These are phyloP conservation scores for Iberis amara DNA, from an alignment of 441 rosid genomes.

Conservation along the genomic window DNA sequence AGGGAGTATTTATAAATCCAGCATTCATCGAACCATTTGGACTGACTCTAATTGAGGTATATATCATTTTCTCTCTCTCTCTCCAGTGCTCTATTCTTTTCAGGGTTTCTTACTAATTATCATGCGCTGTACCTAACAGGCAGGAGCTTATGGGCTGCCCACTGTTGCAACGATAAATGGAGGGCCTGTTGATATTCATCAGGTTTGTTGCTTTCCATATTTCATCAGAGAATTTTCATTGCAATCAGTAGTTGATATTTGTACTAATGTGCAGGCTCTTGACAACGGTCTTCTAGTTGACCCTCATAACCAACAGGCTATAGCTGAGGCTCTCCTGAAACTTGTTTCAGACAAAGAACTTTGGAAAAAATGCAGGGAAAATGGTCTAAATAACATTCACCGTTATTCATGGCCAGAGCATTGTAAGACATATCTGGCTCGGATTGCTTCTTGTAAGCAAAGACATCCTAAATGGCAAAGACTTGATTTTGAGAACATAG, in stretches of 20 bases:
- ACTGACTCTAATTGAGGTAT: constrained; percentile 81
- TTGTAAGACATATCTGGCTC: constrained; percentile 67
- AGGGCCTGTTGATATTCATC: constrained; percentile 86
- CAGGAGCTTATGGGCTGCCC: constrained; percentile 90
- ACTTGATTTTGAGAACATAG: constrained; percentile 43
- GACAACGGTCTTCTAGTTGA: constrained; percentile 88
- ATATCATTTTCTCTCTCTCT: constrained; percentile 8
- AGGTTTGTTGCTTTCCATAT: constrained; percentile 36
- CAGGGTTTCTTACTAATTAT: neutral
- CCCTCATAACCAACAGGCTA: constrained; percentile 82
- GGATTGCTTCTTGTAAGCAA: constrained; percentile 70
- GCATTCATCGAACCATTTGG: constrained; percentile 95
- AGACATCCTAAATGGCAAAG: constrained; percentile 86
- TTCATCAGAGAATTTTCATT: neutral
- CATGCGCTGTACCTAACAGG: constrained; percentile 40
- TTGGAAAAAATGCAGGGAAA: constrained; percentile 81
- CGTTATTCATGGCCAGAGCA: constrained; percentile 90
- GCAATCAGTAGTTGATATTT: constrained; percentile 2
- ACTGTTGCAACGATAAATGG: constrained; percentile 91
- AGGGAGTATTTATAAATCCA: constrained; percentile 95
- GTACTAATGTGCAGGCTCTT: constrained; percentile 51
- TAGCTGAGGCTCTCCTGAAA: constrained; percentile 79
- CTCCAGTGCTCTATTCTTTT: neutral
- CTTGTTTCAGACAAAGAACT: constrained; percentile 81
- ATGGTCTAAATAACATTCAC: constrained; percentile 80